A percentile compares a stretch with the other conserved stretches of the same genome.
phyloP scores from a whole-genome alignment of 2,329 filamentous ascomycete species.

The Helotiales sp. region DNA sequence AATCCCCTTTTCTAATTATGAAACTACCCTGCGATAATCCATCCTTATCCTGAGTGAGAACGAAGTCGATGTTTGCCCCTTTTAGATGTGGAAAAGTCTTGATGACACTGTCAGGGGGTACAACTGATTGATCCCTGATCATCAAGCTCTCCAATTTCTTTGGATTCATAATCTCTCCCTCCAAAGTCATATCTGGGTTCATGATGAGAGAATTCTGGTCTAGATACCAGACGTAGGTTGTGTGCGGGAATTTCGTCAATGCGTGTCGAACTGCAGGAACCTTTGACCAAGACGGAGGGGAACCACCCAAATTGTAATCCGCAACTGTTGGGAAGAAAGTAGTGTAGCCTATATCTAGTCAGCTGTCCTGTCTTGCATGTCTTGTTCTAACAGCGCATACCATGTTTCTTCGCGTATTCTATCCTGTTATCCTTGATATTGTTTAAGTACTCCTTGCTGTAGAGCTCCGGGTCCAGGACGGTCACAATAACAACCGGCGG shows the following conservation, averaged over 20 bases:
- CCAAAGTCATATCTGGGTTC: constrained; percentile 73
- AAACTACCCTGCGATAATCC: constrained; percentile 80
- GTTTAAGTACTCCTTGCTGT: constrained; percentile 70
- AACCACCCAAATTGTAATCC: constrained; percentile 72
- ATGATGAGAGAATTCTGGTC: constrained; percentile 87
- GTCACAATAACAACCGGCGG: constrained; percentile 81
- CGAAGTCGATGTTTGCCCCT: constrained; percentile 76
- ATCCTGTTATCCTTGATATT: constrained; percentile 81
- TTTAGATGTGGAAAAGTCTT: constrained; percentile 87
- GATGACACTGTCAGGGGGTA: constrained; percentile 96
- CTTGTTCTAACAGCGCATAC: constrained; percentile 54
- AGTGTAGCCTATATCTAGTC: constrained; percentile 69
- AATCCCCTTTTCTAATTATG: constrained; percentile 81
- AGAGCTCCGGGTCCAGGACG: constrained; percentile 70
- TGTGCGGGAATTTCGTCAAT: constrained; percentile 77
- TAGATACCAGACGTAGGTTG: constrained; percentile 84
- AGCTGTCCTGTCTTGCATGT: constrained; percentile 18
- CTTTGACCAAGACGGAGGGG: constrained; percentile 71
- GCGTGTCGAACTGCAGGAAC: constrained; percentile 89
- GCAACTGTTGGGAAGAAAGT: constrained; percentile 80
- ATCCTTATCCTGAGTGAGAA: constrained; percentile 83
- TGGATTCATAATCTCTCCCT: constrained; percentile 71
- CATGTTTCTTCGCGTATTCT: constrained; percentile 84
- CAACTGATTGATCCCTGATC: constrained; percentile 83
- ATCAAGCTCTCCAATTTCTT: constrained; percentile 75